Base-by-base conservation (phyloP, 352 stramenopile species). In the Peronosclerospora sorghi region DNA sequence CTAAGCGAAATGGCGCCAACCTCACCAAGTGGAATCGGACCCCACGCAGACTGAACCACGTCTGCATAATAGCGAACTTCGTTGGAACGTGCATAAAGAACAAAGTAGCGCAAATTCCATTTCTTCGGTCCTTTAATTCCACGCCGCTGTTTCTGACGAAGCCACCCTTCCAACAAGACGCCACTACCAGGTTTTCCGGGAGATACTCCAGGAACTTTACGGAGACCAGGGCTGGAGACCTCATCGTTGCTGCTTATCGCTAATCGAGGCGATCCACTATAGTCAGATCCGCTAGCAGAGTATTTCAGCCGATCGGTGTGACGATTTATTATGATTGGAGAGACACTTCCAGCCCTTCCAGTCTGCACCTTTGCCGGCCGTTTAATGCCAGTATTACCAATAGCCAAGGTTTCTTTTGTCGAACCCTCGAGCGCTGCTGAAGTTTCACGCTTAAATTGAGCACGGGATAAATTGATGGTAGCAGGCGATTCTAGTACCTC, bases 51-150 rank as follows among this genome's bases (percentile, higher is more conserved):
- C 45, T 76, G 68, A 18, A 86, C 74, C 13, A 90, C 73, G 38
- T 90, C 77, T 1, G 72, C 59, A 45, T 87, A 90, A 49, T 90
- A 90, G 10, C 77, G 65, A 29, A 90, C 57, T 41, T 90, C 77
- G 45, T 83, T 85, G 1, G 63, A 75, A 37, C 68, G 67, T 10
- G 70, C 70, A 51, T 87, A 85, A 3, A 87, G 54, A 39, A 90
- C 77, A 43, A 87, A 90, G 41, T 87, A 87, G 27, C 74, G 68
- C 40, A 70, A 72, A 46, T 87, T 86, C 77, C 77, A 90, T 56
- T 86, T 85, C 56, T 87, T 90, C 41, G 87, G 67, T 8, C 77
- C 77, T 29, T 85, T 85, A 28, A 87, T 67, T 17, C 74, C 74
- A 6, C 77, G 74, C 1, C 77, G 72, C 45, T 90, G 77, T 48